A percentile compares a stretch with the other conserved stretches of the same genome.
phyloP scores from a whole-genome alignment of 768 basidiomycete species.

The Leucogyrophana mollusca region DNA sequence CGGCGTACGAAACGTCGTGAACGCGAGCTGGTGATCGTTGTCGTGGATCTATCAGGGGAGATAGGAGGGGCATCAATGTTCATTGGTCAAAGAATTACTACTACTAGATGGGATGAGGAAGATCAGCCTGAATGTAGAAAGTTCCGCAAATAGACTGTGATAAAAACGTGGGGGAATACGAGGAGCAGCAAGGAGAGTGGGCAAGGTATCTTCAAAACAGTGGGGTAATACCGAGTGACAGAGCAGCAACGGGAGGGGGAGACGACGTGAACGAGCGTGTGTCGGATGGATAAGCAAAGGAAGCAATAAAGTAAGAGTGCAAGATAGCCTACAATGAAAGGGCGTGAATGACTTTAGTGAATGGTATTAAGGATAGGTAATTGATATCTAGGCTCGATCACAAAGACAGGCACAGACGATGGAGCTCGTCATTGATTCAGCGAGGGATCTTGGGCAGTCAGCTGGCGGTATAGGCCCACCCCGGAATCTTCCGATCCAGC shows the following conservation, averaged over 20 bases:
- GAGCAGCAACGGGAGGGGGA: conserved; percentile 11
- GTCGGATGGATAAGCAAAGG: conserved; percentile 22
- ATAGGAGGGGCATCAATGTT: too few relatives aligned
- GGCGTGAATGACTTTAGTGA: conserved; percentile 15
- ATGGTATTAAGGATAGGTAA: conserved; percentile 17
- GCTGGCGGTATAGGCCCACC: conserved; percentile 80
- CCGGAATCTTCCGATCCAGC: conserved; percentile 75
- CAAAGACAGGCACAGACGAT: conserved; percentile 6
- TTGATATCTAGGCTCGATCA: conserved; percentile 16
- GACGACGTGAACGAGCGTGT: conserved; percentile 23
- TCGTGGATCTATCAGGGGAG: conserved; percentile 16
- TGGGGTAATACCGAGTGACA: conserved; percentile 24
- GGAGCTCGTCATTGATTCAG: conserved; percentile 39
- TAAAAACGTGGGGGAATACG: conserved; percentile 25
- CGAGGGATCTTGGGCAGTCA: conserved; percentile 74
- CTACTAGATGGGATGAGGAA: conserved; percentile 11
- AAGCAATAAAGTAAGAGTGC: conserved; percentile 27
- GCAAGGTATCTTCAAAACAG: conserved; percentile 32
- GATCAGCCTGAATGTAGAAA: conserved; percentile 6
- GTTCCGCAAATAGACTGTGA: conserved; percentile 36
- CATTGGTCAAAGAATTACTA: too few relatives aligned
- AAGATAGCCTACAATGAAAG: conserved; percentile 17
- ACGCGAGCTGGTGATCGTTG: conserved; percentile 11
- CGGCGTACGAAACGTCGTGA: conserved; percentile 60
- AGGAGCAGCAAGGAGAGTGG: conserved; percentile 30